Evolutionary conservation across 495 filamentous ascomycete genomes (phyloP).

Genomic region (Delitschia confertaspora): DNA sequence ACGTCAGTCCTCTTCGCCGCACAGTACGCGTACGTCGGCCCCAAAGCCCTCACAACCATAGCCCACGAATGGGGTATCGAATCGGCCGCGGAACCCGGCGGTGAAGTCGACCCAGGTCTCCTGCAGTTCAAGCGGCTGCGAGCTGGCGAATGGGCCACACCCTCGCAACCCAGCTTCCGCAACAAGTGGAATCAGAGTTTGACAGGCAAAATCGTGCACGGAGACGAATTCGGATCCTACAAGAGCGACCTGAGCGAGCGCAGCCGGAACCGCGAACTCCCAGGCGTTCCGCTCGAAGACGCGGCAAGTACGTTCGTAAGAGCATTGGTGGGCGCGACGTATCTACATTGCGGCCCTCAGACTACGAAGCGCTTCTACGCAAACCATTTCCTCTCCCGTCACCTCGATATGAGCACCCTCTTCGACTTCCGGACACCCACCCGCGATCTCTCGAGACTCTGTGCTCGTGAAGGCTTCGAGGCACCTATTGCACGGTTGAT

Average conservation of each 20-base stretch:
- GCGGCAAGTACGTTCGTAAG: constrained; percentile 60
- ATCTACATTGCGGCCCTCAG: constrained; percentile 63
- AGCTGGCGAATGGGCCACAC: constrained; percentile 46
- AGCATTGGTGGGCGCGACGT: constrained; percentile 73
- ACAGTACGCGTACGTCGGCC: constrained; percentile 71
- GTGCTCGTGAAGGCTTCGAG: constrained; percentile 82
- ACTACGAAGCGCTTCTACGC: constrained; percentile 70
- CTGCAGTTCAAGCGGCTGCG: constrained; percentile 64
- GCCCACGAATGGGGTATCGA: constrained; percentile 86
- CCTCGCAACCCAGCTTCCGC: constrained; percentile 40
- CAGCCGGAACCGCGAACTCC: constrained; percentile 11
- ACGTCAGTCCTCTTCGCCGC: constrained; percentile 72
- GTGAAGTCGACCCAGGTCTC: constrained; percentile 87
- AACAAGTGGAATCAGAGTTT: constrained; percentile 63
- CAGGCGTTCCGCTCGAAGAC: constrained; percentile 28
- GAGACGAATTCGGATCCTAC: constrained; percentile 61
- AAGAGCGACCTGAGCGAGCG: not conserved
- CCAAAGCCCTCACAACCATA: constrained; percentile 57
- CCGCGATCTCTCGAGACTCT: constrained; percentile 68
- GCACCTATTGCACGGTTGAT: constrained; percentile 75
- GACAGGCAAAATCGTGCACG: constrained; percentile 53
- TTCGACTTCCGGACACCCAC: constrained; percentile 79
- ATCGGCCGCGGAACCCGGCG: constrained; percentile 67
- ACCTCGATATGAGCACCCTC: constrained; percentile 62
- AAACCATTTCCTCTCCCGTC: constrained; percentile 70